Conservation (phyloP, 306 rosid species). For the Arachis stenosperma region DNA sequence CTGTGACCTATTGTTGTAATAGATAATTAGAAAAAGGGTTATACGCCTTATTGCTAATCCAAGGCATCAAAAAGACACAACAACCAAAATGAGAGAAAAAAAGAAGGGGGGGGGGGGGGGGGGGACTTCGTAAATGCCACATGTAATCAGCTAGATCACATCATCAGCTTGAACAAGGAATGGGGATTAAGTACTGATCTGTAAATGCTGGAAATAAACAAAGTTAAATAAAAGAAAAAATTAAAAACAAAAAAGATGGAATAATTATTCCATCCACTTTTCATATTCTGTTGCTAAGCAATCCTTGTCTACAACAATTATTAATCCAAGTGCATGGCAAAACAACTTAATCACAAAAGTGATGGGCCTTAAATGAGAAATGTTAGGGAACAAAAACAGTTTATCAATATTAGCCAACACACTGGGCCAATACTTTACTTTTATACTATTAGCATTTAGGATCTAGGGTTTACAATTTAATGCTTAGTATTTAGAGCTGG, state of each 20-base stretch:
- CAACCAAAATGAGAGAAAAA: slow-evolving; percentile 29
- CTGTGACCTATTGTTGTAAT: slow-evolving; percentile 16
- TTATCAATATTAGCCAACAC: too few relatives aligned
- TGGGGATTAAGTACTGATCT: not conserved
- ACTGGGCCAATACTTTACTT: too few relatives aligned
- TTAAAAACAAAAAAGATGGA: not conserved
- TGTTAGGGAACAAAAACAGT: too few relatives aligned
- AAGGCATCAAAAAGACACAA: slow-evolving; percentile 40
- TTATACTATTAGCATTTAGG: too few relatives aligned
- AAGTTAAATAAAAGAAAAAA: not conserved
- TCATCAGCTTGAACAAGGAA: slow-evolving; percentile 20
- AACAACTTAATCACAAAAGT: not conserved
- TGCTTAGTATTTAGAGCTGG: too few relatives aligned
- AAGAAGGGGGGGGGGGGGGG: not conserved
- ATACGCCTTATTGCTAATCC: slow-evolving; percentile 20
- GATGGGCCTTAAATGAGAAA: slow-evolving; percentile 1
- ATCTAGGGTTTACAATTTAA: too few relatives aligned
- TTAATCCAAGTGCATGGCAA: not conserved
- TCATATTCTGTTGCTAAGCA: slow-evolving; percentile 1
- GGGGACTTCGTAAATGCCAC: slow-evolving; percentile 5
- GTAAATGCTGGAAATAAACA: too few relatives aligned
- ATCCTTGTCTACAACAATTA: slow-evolving; percentile 5
- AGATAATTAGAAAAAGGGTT: slow-evolving; percentile 33
- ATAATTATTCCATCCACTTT: not conserved
- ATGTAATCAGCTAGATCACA: slow-evolving; percentile 21